A percentile compares a stretch with the other conserved stretches of the same genome.
Evolutionary conservation across 1,284 basidiomycete species (phyloP).

Genomic region (Neonothopanus nambi): DNA sequence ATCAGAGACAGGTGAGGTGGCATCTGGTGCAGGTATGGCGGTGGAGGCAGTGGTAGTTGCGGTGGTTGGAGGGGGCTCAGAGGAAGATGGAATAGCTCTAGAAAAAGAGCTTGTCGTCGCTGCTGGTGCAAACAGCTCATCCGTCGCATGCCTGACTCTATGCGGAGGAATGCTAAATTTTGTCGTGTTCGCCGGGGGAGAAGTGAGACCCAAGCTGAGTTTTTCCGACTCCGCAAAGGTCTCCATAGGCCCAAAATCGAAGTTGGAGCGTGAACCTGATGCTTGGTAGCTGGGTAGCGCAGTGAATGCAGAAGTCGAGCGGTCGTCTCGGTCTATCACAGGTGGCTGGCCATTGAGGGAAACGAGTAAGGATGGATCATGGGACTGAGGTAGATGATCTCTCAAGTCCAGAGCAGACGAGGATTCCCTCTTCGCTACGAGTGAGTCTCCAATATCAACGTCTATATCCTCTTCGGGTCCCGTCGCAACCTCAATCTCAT

Average conservation of each 20-base stretch:
- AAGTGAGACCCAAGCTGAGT: slow-evolving; percentile 49
- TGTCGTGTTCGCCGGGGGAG: slow-evolving; percentile 29
- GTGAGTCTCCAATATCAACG: slow-evolving; percentile 22
- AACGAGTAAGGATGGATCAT: slow-evolving; percentile 51
- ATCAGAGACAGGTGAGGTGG: slow-evolving; percentile 29
- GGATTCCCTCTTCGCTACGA: slow-evolving; percentile 22
- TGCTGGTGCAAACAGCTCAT: slow-evolving; percentile 4
- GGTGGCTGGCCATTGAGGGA: slow-evolving; percentile 26
- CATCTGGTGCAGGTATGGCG: slow-evolving; percentile 1
- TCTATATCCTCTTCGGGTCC: slow-evolving; percentile 26
- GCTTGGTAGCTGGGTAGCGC: slow-evolving; percentile 34
- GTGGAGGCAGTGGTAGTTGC: not conserved
- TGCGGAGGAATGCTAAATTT: slow-evolving; percentile 16
- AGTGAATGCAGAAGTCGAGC: slow-evolving; percentile 39
- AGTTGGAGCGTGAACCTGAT: slow-evolving; percentile 51
- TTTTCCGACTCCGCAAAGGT: slow-evolving; percentile 79
- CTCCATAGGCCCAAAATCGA: slow-evolving; percentile 83
- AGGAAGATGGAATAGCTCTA: not conserved
- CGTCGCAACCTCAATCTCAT: slow-evolving; percentile 43
- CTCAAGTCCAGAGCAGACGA: slow-evolving; percentile 28
- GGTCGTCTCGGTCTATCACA: slow-evolving; percentile 25
- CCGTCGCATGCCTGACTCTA: not conserved
- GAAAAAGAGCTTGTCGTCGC: not conserved
- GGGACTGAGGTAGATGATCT: slow-evolving; percentile 41
- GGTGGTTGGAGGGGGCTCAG: not conserved